Evolutionary conservation across 208 protist genomes (phyloP), one percentile per base, ranked within the genome.

Genomic region (Leishmania guyanensis): DNA sequence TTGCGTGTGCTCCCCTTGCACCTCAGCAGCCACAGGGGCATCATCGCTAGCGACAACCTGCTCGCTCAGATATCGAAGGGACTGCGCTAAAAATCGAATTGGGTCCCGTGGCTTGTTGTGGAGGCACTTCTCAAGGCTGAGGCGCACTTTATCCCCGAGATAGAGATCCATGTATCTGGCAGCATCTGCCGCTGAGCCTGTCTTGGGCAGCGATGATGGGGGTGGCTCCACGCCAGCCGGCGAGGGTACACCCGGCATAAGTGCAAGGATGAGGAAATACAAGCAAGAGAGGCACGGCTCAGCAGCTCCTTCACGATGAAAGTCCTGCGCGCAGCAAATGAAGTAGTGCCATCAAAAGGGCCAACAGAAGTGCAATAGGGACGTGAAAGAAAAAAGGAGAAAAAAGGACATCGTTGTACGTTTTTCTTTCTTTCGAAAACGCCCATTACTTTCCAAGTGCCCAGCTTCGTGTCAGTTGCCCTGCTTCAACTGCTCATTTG

Each of bases 111-210:
- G 92, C 22, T 80, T 78, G 5, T 84, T 36, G n/a, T 88, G 39
- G 1, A 97, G 84, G 75, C 90, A 91, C 5, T 73, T 70, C 53
- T 96, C 83, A 4, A 97, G 66, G 6, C 88, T 85, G 10, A 29
- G 26, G 17, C 89, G 94, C n/a, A 97, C 88, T 1, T 79, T 43
- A 0, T 73, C 51, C 58, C 90, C 90, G 56, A 97, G 93, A 43
- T 77, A 36, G 1, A 62, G 78, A 51, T 95, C 89, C 20, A 95
- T 81, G 74, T 95, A 94, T 22, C 12, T 54, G n/a, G 82, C 82
- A 9, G 77, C 82, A 26, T 81, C 72, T 9, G 0, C 84, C 69
- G 3, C 68, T 64, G 65, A 82, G 65, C 10, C 16, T 75, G 73
- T 85, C 77, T 75, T 83, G 74, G 51, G 75, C 54, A 16, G 22